Evolutionary conservation across 345 rosid species (phyloP), one percentile per base, ranked within the genome.

Genomic region (Dipteronia sinensis): DNA sequence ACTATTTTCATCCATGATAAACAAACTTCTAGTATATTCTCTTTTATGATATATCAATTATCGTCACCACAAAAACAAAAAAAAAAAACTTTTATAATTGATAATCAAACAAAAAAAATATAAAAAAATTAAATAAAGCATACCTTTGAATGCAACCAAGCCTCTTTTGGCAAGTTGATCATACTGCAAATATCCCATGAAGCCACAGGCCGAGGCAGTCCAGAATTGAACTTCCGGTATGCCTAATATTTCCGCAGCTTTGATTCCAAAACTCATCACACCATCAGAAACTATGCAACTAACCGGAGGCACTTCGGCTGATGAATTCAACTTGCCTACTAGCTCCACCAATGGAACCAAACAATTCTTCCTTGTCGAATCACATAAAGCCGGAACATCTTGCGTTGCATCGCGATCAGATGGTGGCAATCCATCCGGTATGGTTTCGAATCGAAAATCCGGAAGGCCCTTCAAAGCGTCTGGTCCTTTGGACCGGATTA

Each of bases 181-280:
- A 23, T 22, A 82, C 0, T 82, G 65, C 55, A 82, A 76, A 71
- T 23, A 77, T 20, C 66, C 59, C 74, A 79, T 38, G 76, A 83
- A 71, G 19, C 82, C 76, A 70, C 81, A 76, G 72, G 83, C 81
- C 20, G 82, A 76, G 1, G 67, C 4, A 6, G 87, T 84, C 87
- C 84, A 84, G 25, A 84, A 73, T 5, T 67, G 22, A 47, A 84
- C 74, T 11, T 53, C 77, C 0, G 76, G 85, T 46, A 86, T 34
- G n/a, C 80, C 74, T 0, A 77, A 31, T 46, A 78, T 77, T 47
- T 82, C 69, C 1, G 80, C 88, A 0, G 82, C 86, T 1, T 77
- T 72, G 69, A 80, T 69, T 47, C 53, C 83, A 64, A 75, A 80
- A 15, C 71, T 65, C 82, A 80, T 75, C 67, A 69, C 64, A 6